Conservation (phyloP, 805 yeast species). For the Tetrapisispora nanseiensis region DNA sequence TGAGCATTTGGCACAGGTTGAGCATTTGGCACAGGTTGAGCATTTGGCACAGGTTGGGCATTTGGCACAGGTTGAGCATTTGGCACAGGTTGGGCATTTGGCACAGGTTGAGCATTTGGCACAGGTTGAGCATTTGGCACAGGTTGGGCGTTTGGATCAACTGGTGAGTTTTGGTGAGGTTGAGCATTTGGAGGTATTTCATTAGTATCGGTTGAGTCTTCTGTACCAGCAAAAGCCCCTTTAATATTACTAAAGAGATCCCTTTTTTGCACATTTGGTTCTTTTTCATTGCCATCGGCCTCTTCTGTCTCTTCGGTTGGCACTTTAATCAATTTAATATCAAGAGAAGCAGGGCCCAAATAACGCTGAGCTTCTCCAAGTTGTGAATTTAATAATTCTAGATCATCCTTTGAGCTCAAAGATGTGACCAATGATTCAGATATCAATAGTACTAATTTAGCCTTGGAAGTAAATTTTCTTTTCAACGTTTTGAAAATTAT, state of each 20-base stretch:
- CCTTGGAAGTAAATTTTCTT: slow-evolving; percentile 30
- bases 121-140: neutral
- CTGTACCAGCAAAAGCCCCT: neutral
- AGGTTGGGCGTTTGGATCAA: neutral
- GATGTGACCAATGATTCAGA: slow-evolving; percentile 6
- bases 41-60: neutral
- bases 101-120: neutral
- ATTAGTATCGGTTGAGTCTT: neutral
- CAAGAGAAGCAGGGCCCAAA: neutral
- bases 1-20: neutral
- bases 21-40: neutral
- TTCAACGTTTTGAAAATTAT: slow-evolving; percentile 37
- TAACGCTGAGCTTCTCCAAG: neutral
- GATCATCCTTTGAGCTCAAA: neutral
- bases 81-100: neutral
- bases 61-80: neutral
- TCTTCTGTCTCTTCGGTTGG: neutral
- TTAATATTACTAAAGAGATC: neutral
- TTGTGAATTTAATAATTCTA: neutral
- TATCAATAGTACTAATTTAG: slow-evolving; percentile 40
- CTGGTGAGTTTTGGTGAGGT: neutral
- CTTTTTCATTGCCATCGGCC: neutral
- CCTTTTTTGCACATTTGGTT: neutral
- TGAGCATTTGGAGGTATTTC: neutral
- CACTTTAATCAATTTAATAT: neutral